phyloP scores from a whole-genome alignment of 2,329 filamentous ascomycete species.

The Colletotrichum chrysophilum region DNA sequence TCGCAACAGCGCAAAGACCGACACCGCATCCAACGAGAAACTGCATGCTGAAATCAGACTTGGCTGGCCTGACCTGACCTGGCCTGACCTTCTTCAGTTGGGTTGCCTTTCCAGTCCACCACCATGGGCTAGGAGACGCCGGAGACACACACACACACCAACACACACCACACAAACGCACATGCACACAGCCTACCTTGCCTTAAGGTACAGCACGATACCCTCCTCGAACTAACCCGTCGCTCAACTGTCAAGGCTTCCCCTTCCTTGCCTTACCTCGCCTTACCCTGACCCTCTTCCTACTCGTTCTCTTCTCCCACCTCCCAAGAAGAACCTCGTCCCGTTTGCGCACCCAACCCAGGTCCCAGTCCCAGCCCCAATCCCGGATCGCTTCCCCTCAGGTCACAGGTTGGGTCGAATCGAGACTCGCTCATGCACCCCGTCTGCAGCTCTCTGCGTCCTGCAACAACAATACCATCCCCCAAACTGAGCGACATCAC shows the following conservation, averaged over 20 bases:
- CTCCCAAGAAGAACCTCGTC: neutral
- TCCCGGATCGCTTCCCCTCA: neutral
- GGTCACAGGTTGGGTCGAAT: neutral
- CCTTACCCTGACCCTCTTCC: neutral
- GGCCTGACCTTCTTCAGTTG: neutral
- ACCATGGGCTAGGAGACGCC: neutral
- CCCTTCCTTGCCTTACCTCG: neutral
- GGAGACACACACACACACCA: neutral
- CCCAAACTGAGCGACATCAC: neutral
- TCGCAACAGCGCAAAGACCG: neutral
- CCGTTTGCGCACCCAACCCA: neutral
- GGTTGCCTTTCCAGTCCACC: neutral
- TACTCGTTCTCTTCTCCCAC: neutral
- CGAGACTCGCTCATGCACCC: conserved; percentile 11
- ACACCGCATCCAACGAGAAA: neutral
- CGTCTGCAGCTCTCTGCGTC: neutral
- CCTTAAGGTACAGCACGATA: neutral
- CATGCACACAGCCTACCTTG: neutral
- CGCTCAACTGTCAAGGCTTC: neutral
- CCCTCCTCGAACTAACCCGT: neutral
- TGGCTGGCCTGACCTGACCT: conserved; percentile 2
- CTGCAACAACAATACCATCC: conserved; percentile 13
- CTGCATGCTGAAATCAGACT: neutral
- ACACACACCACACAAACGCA: neutral
- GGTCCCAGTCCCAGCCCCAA: neutral